These are phyloP conservation scores for Pholiota adiposa DNA, from an alignment of 1,284 basidiomycete species.

Conservation along the genomic window DNA sequence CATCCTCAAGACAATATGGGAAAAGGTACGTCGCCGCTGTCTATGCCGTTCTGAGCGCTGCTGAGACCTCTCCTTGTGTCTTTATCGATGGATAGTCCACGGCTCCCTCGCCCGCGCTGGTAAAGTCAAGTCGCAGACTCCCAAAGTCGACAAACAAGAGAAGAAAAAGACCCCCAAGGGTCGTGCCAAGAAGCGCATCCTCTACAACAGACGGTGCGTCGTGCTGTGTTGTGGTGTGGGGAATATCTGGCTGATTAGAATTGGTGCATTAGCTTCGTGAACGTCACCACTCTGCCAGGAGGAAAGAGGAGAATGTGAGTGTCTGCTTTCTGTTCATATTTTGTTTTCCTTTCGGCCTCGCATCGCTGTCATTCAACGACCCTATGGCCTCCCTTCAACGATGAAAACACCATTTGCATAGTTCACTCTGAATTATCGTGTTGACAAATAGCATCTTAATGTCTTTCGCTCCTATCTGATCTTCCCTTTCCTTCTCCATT, in stretches of 20 bases:
- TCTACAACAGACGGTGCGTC: conserved; percentile 90
- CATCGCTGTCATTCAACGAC: conserved; percentile 1
- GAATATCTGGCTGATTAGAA: conserved; percentile 7
- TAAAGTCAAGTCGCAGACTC: conserved; percentile 98
- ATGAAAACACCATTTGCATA: conserved; percentile 85
- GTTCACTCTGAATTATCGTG: conserved; percentile 89
- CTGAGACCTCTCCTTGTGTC: not conserved
- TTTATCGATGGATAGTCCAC: conserved; percentile 70
- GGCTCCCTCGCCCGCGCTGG: conserved; percentile 99
- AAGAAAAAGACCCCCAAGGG: conserved; percentile 98
- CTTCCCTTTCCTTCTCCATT: conserved; percentile 21
- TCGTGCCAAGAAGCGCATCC: conserved; percentile 93
- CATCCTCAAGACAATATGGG: conserved; percentile 57
- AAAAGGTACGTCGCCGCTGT: conserved; percentile 52
- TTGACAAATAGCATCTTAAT: conserved; percentile 78
- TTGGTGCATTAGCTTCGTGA: conserved; percentile 77
- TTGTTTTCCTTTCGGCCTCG: not conserved
- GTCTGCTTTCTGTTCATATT: conserved; percentile 19
- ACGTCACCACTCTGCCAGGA: conserved; percentile 87
- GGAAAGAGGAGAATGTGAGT: conserved; percentile 98
- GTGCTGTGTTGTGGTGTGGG: not conserved
- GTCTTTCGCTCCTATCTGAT: conserved; percentile 97
- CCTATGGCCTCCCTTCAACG: conserved; percentile 29
- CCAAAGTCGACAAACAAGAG: conserved; percentile 97
- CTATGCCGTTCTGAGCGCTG: conserved; percentile 8